Base-by-base conservation (phyloP, 2,329 filamentous ascomycete genomes). In the Delphinella strobiligena region DNA sequence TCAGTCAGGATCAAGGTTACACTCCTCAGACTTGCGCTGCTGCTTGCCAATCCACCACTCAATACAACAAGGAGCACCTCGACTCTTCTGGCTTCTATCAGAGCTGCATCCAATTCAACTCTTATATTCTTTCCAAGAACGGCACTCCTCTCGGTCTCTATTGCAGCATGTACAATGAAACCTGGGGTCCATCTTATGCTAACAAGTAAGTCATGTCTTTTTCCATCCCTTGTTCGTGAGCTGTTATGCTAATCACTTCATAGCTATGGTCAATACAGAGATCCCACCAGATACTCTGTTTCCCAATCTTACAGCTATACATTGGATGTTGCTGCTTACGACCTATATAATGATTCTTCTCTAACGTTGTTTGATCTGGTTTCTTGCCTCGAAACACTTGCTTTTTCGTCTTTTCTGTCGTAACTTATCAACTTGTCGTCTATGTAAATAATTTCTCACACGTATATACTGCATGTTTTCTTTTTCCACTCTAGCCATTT, bases 101-200 rank as follows among this genome's bases (percentile, higher is more conserved):
- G 16, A 44, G 40, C 9, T 51, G 49, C 40, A 36, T 31, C 38
- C 52, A 52, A 54, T 60, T 63, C 49, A 61, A 61, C 36, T 51
- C 57, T 0, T 66, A 60, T 43, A 49, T 66, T 37, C 43, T 62
- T 18, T 52, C 54, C 42, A 56, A 56, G 51, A 61, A 64, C 43
- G 56, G 56, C 11, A 38, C 43, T 19, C 49, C 58, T 1, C 43
- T 55, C 19, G 61, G 61, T n/a, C 56, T 58, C 10, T 57, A 61
- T 44, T 66, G 62, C 47, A 47, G 54, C 19, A 41, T 66, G 34
- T 66, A 62, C 50, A 45, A 47, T 24, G 37, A 43, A 19, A 29
- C 38, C 9, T 53, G 50, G 51, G 36, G 35, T 17, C 36, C 36
- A 18, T 41, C 30, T 12, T 51, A 50, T 31, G 47, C 48, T 10